Evolutionary conservation across 768 basidiomycete species (phyloP).

Genomic region (Kwoniella mangroviensis): DNA sequence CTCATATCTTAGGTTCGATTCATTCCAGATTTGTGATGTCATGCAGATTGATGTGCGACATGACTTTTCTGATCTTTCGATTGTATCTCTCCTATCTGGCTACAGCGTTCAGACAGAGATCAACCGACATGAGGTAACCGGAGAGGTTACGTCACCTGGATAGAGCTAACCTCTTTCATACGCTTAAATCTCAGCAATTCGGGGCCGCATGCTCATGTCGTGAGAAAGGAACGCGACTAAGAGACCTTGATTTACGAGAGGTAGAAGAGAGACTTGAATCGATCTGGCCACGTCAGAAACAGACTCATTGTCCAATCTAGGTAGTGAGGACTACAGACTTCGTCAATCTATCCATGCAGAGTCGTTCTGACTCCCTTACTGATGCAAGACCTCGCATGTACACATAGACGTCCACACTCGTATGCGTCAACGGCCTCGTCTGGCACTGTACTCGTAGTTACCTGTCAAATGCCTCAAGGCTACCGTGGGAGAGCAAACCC

Average conservation of each 20-base stretch:
- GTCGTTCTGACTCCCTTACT: no score
- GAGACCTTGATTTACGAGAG: background rate
- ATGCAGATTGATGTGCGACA: background rate
- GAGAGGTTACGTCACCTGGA: background rate
- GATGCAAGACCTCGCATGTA: no score
- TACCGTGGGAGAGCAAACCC: background rate
- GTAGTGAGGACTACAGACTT: no score
- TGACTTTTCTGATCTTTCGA: background rate
- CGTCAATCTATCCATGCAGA: no score
- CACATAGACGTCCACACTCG: no score
- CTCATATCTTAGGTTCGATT: constrained; percentile 9
- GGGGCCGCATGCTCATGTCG: background rate
- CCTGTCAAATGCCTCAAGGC: background rate
- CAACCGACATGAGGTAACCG: background rate
- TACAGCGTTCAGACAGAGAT: background rate
- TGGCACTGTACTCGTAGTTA: background rate
- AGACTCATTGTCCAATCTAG: no score
- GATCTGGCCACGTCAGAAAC: no score
- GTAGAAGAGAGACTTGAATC: no score
- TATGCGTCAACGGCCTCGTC: no score
- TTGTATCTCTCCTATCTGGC: background rate
- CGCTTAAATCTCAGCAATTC: background rate
- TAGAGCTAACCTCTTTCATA: background rate
- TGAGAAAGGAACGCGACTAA: background rate
- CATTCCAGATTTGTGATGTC: background rate